Conservation (phyloP, 179 eudicot genomes). For the Patellifolia procumbens region DNA sequence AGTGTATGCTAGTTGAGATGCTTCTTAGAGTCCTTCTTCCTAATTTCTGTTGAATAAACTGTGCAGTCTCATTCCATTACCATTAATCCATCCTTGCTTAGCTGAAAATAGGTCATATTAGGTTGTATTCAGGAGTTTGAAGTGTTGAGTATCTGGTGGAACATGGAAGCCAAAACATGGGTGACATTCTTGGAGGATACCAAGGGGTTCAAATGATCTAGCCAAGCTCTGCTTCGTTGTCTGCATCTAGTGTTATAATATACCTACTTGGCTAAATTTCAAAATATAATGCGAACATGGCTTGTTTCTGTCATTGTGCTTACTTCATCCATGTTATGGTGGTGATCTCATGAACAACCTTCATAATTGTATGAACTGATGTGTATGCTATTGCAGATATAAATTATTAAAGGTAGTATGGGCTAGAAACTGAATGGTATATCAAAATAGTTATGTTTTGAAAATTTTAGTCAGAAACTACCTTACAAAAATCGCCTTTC, state of each 20-base stretch:
- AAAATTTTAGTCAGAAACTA: too few relatives aligned
- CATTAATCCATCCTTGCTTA: too few relatives aligned
- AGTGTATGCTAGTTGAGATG: background rate
- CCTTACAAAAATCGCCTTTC: too few relatives aligned
- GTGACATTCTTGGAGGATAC: too few relatives aligned
- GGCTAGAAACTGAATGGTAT: too few relatives aligned
- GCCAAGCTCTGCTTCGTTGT: background rate
- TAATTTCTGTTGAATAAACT: background rate
- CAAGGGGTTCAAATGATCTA: background rate
- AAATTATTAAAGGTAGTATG: too few relatives aligned
- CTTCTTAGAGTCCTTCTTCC: background rate
- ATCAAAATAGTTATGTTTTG: too few relatives aligned
- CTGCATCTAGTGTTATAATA: background rate
- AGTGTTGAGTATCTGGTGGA: too few relatives aligned
- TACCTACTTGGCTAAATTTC: background rate
- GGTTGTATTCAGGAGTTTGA: too few relatives aligned
- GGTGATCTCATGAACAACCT: background rate
- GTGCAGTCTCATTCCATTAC: background rate
- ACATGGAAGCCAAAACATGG: too few relatives aligned
- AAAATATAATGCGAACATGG: background rate
- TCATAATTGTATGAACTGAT: background rate
- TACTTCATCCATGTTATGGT: background rate
- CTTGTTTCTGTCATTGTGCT: background rate
- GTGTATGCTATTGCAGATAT: background rate
- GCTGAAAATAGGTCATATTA: too few relatives aligned